Evolutionary conservation across 768 basidiomycete species (phyloP), one percentile per base, ranked within the genome.

Genomic region (Suillus subluteus): DNA sequence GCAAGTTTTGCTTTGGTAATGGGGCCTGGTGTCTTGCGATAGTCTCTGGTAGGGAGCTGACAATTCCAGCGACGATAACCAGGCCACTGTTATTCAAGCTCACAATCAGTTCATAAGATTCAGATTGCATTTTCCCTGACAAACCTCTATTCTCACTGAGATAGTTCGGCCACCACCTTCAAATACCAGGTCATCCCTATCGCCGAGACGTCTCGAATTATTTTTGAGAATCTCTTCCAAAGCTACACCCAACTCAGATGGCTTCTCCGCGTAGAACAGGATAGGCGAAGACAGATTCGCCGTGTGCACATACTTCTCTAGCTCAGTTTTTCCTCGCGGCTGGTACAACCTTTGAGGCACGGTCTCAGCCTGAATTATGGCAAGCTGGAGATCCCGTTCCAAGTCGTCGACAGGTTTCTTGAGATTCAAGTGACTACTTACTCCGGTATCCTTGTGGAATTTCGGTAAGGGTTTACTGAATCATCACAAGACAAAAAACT

Each of bases 41-140:
- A 92, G 75, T 92, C 89, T 72, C 87, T 86, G 9, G 91, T 91
- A 11, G 88, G 87, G 69, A 92, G 91, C 73, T 91, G 90, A 62
- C 86, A 80, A 70, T 85, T 88, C 88, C 88, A 92, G 63, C 85
- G 83, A 56, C 85, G 78, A 74, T 92, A 91, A 12, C 91, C 90
- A n/a, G 89, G 89, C 90, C 91, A 92, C 91, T 91, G 70, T 52
- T 62, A 43, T 69, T 44, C 64, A 64, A 62, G 15, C 38, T 40
- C 48, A 35, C 23, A 8, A 9, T 66, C 38, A 70, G 11, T 32
- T 23, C 12, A 35, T 8, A 38, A 58, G 23, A 32, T 13, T 50
- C 23, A 4, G 23, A 21, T 12, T 13, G 15, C 58, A 52, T 18
- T 56, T 40, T 59, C 65, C 64, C 9, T 21, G 62, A 67, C 84